Evolutionary conservation across 2,329 filamentous ascomycete species (phyloP), one percentile per base, ranked within the genome.

Genomic region (Blumeria graminis): DNA sequence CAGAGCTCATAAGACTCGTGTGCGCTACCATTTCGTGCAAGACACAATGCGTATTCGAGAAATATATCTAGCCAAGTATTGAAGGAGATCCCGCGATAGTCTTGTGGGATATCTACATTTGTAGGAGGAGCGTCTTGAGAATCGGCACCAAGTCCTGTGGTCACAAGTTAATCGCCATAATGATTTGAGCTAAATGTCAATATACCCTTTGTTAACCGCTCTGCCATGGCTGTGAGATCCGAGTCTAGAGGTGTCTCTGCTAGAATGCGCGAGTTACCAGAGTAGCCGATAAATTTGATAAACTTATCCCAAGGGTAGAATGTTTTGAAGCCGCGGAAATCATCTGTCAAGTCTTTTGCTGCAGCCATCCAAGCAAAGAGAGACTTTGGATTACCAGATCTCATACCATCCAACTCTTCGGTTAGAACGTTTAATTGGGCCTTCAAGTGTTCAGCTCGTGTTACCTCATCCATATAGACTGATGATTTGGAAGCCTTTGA

Each of bases 31-130:
- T 74, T 71, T 45, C 79, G 76, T 7, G 88, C 84, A 35, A 92
- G 75, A 5, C 82, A 74, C 52, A 95, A 74, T 3, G 88, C 84
- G 65, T 93, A 93, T 64, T 92, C 85, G 38, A 93, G 76, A 65
- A 98, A 94, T 0, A 94, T 75, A 62, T 93, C 85, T 3, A 95
- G 76, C 92, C 92, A 98, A 51, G 80, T 76, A 57, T 81, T 74
- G 65, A 96, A 94, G 0, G 80, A 72, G 51, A 96, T 85, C 7
- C 84, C 84, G 61, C 86, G 82, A 65, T 87, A 89, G 58, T 65
- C 62, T 33, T 61, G 56, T 7, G 65, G 65, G 38, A 66, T 55
- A 14, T 61, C 58, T n/a, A 57, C 56, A 18, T 56, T 36, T n/a
- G 39, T 13, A 14, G 32, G 33, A 10, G 55, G 56, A 39, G 57